Evolutionary conservation across 169 alveolate species (phyloP).

Genomic region (Plasmodium knowlesi): DNA sequence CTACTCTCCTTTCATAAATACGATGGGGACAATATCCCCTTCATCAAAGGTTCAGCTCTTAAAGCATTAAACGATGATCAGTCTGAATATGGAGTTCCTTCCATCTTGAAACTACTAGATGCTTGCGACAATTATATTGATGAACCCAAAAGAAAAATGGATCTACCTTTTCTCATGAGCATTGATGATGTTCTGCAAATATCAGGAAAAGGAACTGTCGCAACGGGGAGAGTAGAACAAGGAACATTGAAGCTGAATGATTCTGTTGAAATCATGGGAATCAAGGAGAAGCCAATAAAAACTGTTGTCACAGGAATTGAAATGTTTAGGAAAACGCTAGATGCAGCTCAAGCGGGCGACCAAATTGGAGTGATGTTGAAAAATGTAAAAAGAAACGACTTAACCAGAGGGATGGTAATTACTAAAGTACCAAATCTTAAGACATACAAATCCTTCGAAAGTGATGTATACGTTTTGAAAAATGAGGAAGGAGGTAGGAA

Average conservation of each 20-base stretch:
- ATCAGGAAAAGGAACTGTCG: conserved; percentile 95
- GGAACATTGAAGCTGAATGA: conserved; percentile 93
- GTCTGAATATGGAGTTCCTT: conserved; percentile 82
- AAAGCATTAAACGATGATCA: conserved; percentile 88
- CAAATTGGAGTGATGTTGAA: conserved; percentile 94
- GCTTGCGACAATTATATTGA: conserved; percentile 90
- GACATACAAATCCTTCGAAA: conserved; percentile 90
- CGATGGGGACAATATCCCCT: conserved; percentile 92
- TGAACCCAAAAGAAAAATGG: conserved; percentile 88
- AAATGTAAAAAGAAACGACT: conserved; percentile 91
- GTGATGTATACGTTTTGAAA: conserved; percentile 92
- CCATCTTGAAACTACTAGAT: conserved; percentile 87
- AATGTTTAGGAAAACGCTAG: conserved; percentile 93
- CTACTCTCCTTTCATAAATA: conserved; percentile 89
- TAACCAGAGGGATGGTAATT: conserved; percentile 91
- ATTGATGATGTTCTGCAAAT: conserved; percentile 90
- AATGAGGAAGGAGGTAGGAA: conserved; percentile 97
- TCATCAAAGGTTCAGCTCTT: conserved; percentile 94
- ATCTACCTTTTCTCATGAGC: conserved; percentile 92
- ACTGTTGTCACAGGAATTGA: conserved; percentile 91
- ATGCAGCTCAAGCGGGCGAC: conserved; percentile 96
- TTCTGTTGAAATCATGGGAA: conserved; percentile 93
- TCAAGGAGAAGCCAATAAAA: conserved; percentile 82
- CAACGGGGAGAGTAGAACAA: conserved; percentile 95
- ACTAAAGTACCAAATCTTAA: conserved; percentile 89